Conservation (phyloP, 495 filamentous ascomycete genomes). For the Aspergillus cristatus region DNA sequence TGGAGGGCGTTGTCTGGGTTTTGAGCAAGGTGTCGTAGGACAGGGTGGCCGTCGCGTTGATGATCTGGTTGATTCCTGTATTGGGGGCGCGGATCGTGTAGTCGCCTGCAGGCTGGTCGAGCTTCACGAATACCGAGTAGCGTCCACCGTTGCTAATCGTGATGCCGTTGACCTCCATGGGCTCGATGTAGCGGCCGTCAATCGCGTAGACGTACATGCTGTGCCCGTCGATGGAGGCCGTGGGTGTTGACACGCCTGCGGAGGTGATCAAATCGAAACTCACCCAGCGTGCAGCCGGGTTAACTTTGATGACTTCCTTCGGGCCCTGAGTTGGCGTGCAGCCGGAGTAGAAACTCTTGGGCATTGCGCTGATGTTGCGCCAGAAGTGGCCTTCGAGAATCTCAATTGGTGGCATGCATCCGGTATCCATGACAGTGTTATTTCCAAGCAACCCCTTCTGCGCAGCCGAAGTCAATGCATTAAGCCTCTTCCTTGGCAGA, state of each 20-base stretch:
- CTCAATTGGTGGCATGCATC: conserved; percentile 22
- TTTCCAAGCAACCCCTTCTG: conserved; percentile 21
- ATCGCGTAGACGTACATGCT: conserved; percentile 34
- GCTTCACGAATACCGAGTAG: conserved; percentile 30
- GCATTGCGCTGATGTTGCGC: conserved; percentile 25
- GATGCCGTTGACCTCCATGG: conserved; percentile 23
- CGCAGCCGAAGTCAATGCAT: conserved; percentile 19
- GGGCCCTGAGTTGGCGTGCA: conserved; percentile 23
- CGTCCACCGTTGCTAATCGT: conserved; percentile 21
- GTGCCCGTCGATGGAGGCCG: conserved; percentile 33
- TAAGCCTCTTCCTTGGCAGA: conserved; percentile 25
- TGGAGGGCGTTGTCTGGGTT: conserved; percentile 8
- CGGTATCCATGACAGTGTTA: conserved; percentile 37
- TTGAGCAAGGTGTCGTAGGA: conserved; percentile 10
- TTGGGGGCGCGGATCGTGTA: conserved; percentile 32
- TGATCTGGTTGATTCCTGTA: conserved; percentile 23
- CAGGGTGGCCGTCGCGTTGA: conserved; percentile 24
- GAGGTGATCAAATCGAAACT: conserved; percentile 26
- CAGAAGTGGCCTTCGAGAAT: conserved; percentile 15
- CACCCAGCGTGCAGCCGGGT: conserved; percentile 15
- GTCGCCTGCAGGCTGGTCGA: conserved; percentile 22
- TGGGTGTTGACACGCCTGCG: conserved; percentile 14
- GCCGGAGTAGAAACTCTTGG: conserved; percentile 20
- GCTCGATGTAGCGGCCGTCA: conserved; percentile 33
- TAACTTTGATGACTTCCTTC: conserved; percentile 19